Evolutionary conservation across 2,329 filamentous ascomycete species (phyloP), one percentile per base, ranked within the genome.

Genomic region (Monascus ruber): DNA sequence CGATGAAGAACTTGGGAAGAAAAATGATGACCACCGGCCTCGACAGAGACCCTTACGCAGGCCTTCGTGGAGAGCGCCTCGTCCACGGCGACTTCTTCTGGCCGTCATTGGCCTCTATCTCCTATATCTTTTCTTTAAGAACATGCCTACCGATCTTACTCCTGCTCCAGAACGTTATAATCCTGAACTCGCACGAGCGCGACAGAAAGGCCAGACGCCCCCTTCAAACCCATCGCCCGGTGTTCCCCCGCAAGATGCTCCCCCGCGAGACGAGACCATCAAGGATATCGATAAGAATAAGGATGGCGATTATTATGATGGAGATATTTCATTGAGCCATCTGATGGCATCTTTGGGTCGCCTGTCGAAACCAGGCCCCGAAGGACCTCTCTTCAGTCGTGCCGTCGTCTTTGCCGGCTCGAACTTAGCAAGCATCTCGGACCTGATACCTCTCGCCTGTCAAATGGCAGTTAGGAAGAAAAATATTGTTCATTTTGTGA

Each of bases 361-460:
- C 8, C 75, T 81, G 33, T 57, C 68, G 5, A 66, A 61, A 17
- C 77, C 75, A 0, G 79, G 79, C 4, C 60, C 62, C 36, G 65
- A 65, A 38, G 45, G 56, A 27, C 74, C 74, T 37, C 17, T 17
- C 17, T 17, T 17, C 17, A 87, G 87, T 52, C 46, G 38, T 36
- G 47, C 48, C 24, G 73, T 94, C 10, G 61, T 95, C 3, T 94
- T 94, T 56, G 81, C 80, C 4, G 79, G 83, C 3, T 80, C 84
- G 0, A 87, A 73, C 44, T 63, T 93, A 37, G 75, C 75, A 57
- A 91, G 85, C 54, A 77, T 79, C 10, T 74, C 84, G 0, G 73
- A 74, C 27, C 59, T 95, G 38, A 66, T 94, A 27, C 86, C 87
- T 0, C 69, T 94, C 55, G 85, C 88, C 5, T 96, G 91, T 60